phyloP scores from a whole-genome alignment of 768 basidiomycete genomes.

The Cystobasidium tubakii region DNA sequence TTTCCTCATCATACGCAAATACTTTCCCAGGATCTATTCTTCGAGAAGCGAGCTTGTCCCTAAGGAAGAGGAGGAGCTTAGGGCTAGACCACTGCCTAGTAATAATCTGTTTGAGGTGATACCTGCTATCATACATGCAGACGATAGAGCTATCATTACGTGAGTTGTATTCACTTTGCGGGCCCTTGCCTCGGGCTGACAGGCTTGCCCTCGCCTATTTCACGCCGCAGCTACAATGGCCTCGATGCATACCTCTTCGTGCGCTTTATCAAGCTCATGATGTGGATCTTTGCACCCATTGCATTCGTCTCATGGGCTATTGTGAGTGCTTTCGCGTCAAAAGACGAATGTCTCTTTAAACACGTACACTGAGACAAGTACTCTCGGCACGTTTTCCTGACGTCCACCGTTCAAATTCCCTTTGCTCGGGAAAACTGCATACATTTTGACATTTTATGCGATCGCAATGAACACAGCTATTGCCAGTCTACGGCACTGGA shows the following conservation, averaged over 20 bases:
- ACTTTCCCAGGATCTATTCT: conserved; percentile 50
- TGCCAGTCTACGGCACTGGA: conserved; percentile 30
- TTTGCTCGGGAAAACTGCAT: neutral
- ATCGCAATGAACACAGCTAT: neutral
- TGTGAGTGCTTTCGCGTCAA: conserved; percentile 76
- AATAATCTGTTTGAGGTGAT: conserved; percentile 62
- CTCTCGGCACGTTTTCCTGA: neutral
- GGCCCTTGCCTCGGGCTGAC: conserved; percentile 63
- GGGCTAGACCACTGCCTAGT: conserved; percentile 6
- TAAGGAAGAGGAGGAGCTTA: conserved; percentile 54
- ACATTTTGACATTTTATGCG: too few species aligned
- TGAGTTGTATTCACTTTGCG: conserved; percentile 75
- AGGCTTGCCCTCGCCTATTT: conserved; percentile 72
- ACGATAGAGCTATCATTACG: conserved; percentile 61
- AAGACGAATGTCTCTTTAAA: too few species aligned
- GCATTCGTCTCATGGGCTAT: conserved; percentile 79
- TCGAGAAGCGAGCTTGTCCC: conserved; percentile 61
- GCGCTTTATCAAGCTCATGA: conserved; percentile 77
- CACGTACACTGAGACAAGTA: too few species aligned
- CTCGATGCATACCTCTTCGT: conserved; percentile 91
- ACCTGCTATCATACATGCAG: conserved; percentile 58
- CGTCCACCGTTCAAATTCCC: neutral
- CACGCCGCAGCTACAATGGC: conserved; percentile 70
- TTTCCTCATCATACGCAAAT: conserved; percentile 70
- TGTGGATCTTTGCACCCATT: conserved; percentile 73